Evolutionary conservation across 441 rosid genomes (phyloP).

Genomic region (Gossypium schwendimanii): DNA sequence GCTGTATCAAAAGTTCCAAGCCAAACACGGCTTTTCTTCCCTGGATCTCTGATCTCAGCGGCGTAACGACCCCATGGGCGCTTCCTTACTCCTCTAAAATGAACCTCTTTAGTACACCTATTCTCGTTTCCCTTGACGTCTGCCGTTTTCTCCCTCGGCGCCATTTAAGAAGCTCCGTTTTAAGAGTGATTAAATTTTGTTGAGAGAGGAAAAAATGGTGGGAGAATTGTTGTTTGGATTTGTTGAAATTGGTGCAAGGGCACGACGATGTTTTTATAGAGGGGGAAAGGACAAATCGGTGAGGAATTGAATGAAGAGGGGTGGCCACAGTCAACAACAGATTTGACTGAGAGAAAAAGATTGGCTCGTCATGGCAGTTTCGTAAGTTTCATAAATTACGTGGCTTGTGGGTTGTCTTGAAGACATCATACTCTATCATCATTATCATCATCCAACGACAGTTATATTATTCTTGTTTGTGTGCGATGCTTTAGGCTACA

Average conservation of each 20-base stretch:
- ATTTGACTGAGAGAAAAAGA: conserved; percentile 24
- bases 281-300: conserved; percentile 1
- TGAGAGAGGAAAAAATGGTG: neutral
- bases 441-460: conserved; percentile 26
- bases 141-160: conserved; percentile 33
- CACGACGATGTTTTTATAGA: conserved; percentile 2
- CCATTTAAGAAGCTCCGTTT: conserved; percentile 22
- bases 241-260: too few species aligned
- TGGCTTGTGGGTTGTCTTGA: conserved; percentile 28
- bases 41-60: conserved; percentile 78
- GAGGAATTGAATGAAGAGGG: neutral
- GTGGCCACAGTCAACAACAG: conserved; percentile 19
- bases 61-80: conserved; percentile 87
- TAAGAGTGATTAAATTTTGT: neutral
- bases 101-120: conserved; percentile 32
- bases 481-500: conserved; percentile 5
- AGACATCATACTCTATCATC: neutral
- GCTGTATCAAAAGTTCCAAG: conserved; percentile 79
- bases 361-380: conserved; percentile 3
- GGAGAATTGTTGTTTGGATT: neutral
- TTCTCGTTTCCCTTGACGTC: conserved; percentile 17
- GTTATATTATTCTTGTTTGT: conserved; percentile 6
- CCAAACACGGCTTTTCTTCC: conserved; percentile 67
- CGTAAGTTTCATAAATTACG: conserved; percentile 19
- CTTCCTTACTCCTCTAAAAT: conserved; percentile 67